Evolutionary conservation across 2,329 filamentous ascomycete species (phyloP).

Genomic region (Aspergillus glaucus): DNA sequence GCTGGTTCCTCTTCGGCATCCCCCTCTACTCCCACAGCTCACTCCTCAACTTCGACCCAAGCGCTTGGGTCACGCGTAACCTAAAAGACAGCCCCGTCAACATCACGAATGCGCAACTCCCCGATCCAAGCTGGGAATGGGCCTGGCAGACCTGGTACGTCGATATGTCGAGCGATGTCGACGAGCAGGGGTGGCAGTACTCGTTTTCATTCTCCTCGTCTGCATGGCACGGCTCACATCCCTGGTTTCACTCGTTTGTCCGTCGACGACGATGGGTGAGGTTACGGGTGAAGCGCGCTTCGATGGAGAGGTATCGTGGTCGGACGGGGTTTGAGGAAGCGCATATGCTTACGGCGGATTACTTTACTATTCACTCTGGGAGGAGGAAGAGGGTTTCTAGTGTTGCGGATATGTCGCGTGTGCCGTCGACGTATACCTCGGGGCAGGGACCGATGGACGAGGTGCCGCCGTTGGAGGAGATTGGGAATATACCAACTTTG

Average conservation of each 20-base stretch:
- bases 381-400: slow-evolving; percentile 41
- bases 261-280: slow-evolving; percentile 81
- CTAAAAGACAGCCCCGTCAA: slow-evolving; percentile 56
- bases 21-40: slow-evolving; percentile 84
- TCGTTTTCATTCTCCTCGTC: slow-evolving; percentile 78
- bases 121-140: slow-evolving; percentile 95
- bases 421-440: slow-evolving; percentile 20
- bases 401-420: slow-evolving; percentile 24
- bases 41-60: slow-evolving; percentile 76
- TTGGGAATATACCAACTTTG: slow-evolving; percentile 61
- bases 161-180: slow-evolving; percentile 72
- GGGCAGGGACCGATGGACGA: slow-evolving; percentile 37
- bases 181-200: slow-evolving; percentile 94
- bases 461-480: slow-evolving; percentile 45
- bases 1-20: slow-evolving; percentile 80
- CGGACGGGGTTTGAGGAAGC: slow-evolving; percentile 40
- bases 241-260: slow-evolving; percentile 96
- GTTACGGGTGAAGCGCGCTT: slow-evolving; percentile 61
- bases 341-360: slow-evolving; percentile 67
- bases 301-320: slow-evolving; percentile 14
- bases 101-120: slow-evolving; percentile 82
- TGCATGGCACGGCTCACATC: slow-evolving; percentile 79
- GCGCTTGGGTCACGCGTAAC: slow-evolving; percentile 72
- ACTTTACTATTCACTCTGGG: slow-evolving; percentile 68
- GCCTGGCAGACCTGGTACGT: slow-evolving; percentile 66